These are phyloP conservation scores for Trypanosoma platydactyli DNA, from an alignment of 208 protist species.

Conservation along the genomic window DNA sequence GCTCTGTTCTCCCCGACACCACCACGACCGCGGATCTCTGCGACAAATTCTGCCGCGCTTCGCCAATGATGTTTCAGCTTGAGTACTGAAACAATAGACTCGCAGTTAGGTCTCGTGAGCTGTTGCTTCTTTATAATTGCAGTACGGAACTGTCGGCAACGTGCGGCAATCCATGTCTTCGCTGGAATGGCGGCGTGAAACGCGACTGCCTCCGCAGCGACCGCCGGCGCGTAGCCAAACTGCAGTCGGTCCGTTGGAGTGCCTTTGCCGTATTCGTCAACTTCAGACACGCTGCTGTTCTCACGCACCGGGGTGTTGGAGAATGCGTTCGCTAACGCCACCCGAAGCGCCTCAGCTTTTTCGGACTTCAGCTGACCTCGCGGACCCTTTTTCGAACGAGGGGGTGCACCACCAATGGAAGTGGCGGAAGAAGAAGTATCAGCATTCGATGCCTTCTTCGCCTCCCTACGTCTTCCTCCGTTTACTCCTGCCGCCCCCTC, in stretches of 20 bases:
- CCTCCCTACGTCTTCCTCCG: background rate
- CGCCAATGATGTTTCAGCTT: slow-evolving; percentile 84
- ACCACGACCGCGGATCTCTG: slow-evolving; percentile 35
- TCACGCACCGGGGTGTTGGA: slow-evolving; percentile 5
- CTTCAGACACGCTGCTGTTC: background rate
- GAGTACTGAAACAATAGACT: slow-evolving; percentile 69
- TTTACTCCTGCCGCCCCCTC: background rate
- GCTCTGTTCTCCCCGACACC: slow-evolving; percentile 35
- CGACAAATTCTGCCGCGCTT: slow-evolving; percentile 50
- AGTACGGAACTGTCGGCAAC: slow-evolving; percentile 28
- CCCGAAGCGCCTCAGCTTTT: slow-evolving; percentile 35
- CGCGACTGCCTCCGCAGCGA: slow-evolving; percentile 71
- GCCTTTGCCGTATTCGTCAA: slow-evolving; percentile 80
- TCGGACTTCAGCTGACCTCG: background rate
- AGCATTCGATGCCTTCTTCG: background rate
- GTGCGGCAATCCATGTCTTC: slow-evolving; percentile 43
- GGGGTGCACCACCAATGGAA: background rate
- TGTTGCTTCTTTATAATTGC: slow-evolving; percentile 61
- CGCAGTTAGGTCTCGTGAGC: slow-evolving; percentile 51
- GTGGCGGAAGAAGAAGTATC: background rate
- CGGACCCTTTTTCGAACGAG: background rate
- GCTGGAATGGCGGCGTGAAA: slow-evolving; percentile 61
- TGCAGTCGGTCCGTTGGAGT: slow-evolving; percentile 80
- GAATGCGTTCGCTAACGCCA: slow-evolving; percentile 30
- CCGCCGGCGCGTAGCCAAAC: slow-evolving; percentile 81